These are phyloP conservation scores for Hypoxylon cercidicola DNA, from an alignment of 495 filamentous ascomycete genomes.

Conservation along the genomic window DNA sequence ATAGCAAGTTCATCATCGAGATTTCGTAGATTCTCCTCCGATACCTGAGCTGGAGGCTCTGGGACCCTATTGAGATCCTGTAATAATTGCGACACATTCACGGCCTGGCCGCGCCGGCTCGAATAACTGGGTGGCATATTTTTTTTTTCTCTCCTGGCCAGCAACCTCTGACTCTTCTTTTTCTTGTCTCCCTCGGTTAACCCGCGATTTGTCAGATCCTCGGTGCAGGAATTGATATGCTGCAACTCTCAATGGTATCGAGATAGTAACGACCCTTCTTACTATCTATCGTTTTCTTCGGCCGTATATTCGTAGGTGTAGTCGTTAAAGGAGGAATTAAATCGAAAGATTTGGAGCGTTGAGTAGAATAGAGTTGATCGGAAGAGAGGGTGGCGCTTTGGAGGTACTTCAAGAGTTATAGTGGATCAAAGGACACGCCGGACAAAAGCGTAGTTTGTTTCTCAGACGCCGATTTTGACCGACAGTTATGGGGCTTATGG, in stretches of 20 bases:
- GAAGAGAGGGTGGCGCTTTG: slow-evolving; percentile 12
- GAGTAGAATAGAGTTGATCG: slow-evolving; percentile 13
- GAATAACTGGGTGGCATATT: slow-evolving; percentile 61
- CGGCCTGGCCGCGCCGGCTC: slow-evolving; percentile 69
- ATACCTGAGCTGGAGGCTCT: slow-evolving; percentile 70
- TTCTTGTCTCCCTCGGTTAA: not conserved
- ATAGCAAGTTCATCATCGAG: slow-evolving; percentile 76
- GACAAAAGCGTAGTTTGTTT: slow-evolving; percentile 34
- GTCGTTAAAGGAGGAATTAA: slow-evolving; percentile 6
- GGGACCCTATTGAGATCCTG: slow-evolving; percentile 82
- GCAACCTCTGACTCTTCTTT: not conserved
- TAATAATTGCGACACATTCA: slow-evolving; percentile 87
- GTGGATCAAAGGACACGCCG: slow-evolving; percentile 33
- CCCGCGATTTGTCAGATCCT: not conserved
- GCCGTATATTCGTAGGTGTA: slow-evolving; percentile 7
- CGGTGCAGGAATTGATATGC: slow-evolving; percentile 13
- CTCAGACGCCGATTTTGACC: slow-evolving; percentile 36
- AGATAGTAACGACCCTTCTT: not conserved
- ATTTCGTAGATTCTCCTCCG: slow-evolving; percentile 70
- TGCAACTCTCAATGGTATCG: slow-evolving; percentile 10
- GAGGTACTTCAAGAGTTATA: slow-evolving; percentile 25
- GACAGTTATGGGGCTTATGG: slow-evolving; percentile 13
- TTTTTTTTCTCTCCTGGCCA: not conserved
- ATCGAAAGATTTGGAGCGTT: slow-evolving; percentile 21
- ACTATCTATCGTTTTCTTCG: not conserved